Conservation (phyloP, 2,329 filamentous ascomycete species). For the Talaromyces sp. region DNA sequence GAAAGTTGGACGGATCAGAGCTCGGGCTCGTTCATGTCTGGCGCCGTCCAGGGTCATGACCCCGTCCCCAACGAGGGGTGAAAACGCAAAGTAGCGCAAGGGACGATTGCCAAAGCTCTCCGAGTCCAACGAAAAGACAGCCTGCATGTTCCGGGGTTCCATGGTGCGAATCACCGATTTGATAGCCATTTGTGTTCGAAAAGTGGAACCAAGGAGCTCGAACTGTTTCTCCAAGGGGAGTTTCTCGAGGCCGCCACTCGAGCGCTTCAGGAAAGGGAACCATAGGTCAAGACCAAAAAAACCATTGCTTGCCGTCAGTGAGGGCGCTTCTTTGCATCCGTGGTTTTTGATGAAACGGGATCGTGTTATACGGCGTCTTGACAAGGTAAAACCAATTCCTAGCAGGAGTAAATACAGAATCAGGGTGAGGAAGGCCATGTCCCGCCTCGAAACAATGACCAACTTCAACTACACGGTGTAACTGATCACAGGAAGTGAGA, state of each 20-base stretch:
- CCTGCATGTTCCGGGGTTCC: constrained; percentile 67
- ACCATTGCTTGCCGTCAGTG: not conserved
- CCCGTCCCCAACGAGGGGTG: constrained; percentile 45
- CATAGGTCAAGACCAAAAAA: constrained; percentile 5
- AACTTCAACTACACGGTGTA: no score
- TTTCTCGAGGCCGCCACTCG: constrained; percentile 7
- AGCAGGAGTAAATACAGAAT: not conserved
- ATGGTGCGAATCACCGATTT: constrained; percentile 47
- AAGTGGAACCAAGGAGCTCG: constrained; percentile 13
- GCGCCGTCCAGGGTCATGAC: constrained; percentile 38
- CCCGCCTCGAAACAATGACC: not conserved
- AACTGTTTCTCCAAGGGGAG: constrained; percentile 11
- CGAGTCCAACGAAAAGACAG: constrained; percentile 74
- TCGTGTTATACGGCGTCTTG: not conserved
- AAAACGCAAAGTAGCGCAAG: constrained; percentile 57
- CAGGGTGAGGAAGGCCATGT: not conserved
- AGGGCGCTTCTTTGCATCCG: constrained; percentile 11
- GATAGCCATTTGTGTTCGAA: constrained; percentile 14
- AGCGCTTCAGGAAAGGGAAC: constrained; percentile 6
- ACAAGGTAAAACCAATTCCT: not conserved
- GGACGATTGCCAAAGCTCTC: constrained; percentile 63
- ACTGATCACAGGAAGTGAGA: not conserved
- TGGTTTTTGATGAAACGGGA: constrained; percentile 4
- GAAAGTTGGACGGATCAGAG: constrained; percentile 81
- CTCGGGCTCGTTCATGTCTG: constrained; percentile 67